Base-by-base conservation (phyloP, 139 green algal genomes). In the Chlamydomonas sphaeroides region DNA sequence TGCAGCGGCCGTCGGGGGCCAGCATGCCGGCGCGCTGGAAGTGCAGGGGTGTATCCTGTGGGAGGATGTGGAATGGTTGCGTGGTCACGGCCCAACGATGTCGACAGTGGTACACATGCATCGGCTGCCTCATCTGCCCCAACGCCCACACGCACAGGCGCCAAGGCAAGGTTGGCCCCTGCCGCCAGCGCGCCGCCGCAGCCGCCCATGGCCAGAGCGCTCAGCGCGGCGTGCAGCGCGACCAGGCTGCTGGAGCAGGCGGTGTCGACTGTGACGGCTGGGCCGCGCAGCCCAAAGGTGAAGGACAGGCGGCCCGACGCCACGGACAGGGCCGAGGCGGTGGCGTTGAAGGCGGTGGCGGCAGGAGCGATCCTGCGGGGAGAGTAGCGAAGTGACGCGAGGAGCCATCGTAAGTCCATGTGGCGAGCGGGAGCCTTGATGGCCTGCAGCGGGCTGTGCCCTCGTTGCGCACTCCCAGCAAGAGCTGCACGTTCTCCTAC, bases 171-270 rank as follows among this genome's bases (percentile, higher is more conserved):
- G 86, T 97, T 97, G 17, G 93, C 91, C 25, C 95, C 95, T 5
- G 79, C 90, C 35, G 66, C 84, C 41, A 92, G 53, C 15, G 94
- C 93, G 32, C 70, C 72, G 30, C 56, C 57, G 68, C 89, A 89
- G 32, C 80, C 48, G 0, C 59, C 78, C 30, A 86, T 51, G 48
- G 82, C 56, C 78, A 93, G 61, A 23, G 67, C 80, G 3, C 41
- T 35, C 7, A 91, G 59, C 6, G 92, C 92, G 0, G 85, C 59
- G 69, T 97, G 90, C 7, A 82, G 32, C 3, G 88, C 91, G 35
- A 98, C 93, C 41, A 98, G 88, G 11, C 89, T 93, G 5, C 88
- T 93, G 21, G 89, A 95, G 88, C 95, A 98, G 30, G 94, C 95
- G 0, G 93, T 98, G 83, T 97, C 95, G 0, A 98, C 81, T 49